Base-by-base conservation (phyloP, 495 filamentous ascomycete species). In the Aspergillus conjunctus region DNA sequence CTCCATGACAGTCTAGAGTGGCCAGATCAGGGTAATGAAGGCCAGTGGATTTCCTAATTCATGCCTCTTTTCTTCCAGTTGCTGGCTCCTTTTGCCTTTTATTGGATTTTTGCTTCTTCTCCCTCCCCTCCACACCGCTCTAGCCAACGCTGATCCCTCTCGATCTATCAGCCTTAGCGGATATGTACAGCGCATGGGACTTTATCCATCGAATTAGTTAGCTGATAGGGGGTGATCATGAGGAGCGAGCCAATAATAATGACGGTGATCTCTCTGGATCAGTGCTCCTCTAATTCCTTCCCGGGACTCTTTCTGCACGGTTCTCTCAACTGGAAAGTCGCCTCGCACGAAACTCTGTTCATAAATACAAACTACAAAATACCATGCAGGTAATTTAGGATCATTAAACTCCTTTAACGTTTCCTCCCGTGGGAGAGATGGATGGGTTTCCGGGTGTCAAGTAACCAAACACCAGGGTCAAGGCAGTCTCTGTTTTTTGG, bases 111-210 rank as follows among this genome's bases (percentile, higher is more conserved):
- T 48, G 17, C 44, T 48, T 22, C 44, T 22, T 48, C 21, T 21
- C 26, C 44, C 21, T 1, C 6, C 44, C 44, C 17, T 21, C n/a
- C 18, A 48, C 44, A 48, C 44, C 44, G 44, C 44, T 48, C 44
- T 17, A 20, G 44, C 37, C 37, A 48, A 48, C 20, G 44, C 44
- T 20, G 44, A 48, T 48, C 44, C 44, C 44, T 21, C 18, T 22
- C 18, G 15, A 41, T 48, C 44, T 11, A 48, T 48, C 44, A 48
- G 44, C 44, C 44, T 48, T 48, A 48, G n/a, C 18, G 44, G 44
- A 22, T 22, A 17, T 7, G 20, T 48, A 41, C 11, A 3, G 11
- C 15, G 37, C 37, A 41, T 41, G 37, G 37, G 37, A 41, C 37
- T 41, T 41, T 12, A 11, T 41, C 37, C 15, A 9, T 11, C 15